phyloP scores from a whole-genome alignment of 179 eudicot species.

The Carnegiea gigantea region DNA sequence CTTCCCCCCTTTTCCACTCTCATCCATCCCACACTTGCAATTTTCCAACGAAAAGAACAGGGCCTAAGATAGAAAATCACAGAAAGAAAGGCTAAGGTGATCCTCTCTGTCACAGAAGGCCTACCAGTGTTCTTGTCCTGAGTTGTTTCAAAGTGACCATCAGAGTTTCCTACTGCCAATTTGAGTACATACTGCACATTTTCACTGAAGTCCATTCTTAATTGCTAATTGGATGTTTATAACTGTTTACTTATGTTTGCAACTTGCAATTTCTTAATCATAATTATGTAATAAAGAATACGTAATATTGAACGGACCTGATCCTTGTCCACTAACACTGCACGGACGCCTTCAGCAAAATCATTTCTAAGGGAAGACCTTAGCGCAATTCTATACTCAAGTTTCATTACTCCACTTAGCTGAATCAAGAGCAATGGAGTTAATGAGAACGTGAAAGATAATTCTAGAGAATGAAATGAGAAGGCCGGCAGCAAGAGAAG shows the following conservation, averaged over 20 bases:
- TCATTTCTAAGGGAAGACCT: constrained; percentile 81
- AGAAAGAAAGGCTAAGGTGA: not conserved
- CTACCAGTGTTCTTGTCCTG: too few species aligned
- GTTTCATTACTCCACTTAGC: constrained; percentile 88
- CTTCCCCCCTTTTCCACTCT: too few species aligned
- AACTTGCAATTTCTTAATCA: not conserved
- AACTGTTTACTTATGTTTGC: too few species aligned
- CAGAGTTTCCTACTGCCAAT: too few species aligned
- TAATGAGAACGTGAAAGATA: not conserved
- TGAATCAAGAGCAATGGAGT: constrained; percentile 27
- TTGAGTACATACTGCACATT: too few species aligned
- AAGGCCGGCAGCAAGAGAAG: not conserved
- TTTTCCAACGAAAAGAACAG: too few species aligned
- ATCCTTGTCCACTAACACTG: constrained; percentile 95
- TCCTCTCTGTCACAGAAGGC: not conserved
- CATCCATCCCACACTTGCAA: too few species aligned
- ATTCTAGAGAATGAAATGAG: not conserved
- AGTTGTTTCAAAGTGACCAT: too few species aligned
- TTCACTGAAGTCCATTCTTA: too few species aligned
- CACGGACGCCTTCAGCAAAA: constrained; percentile 95
- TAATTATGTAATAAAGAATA: not conserved
- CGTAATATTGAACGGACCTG: constrained; percentile 50
- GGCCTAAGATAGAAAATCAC: not conserved
- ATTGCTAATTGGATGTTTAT: too few species aligned
- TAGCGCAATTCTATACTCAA: constrained; percentile 84